Percentiles rank a stretch among this genome's conserved stretches.
phyloP scores from a whole-genome alignment of 2,329 filamentous ascomycete species.

The Graphium sp. region DNA sequence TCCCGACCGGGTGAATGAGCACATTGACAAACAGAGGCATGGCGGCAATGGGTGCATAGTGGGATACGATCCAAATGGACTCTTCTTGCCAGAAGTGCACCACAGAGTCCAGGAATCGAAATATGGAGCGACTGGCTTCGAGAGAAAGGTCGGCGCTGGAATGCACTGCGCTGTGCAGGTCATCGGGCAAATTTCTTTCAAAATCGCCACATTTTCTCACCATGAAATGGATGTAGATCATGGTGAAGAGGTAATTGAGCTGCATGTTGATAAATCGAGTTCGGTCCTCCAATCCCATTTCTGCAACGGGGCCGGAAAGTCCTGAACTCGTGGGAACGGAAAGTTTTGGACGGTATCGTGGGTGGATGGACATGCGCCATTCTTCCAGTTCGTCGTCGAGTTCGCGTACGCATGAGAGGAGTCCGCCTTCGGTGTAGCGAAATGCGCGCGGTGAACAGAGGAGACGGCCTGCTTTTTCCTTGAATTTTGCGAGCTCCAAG shows the following conservation, averaged over 20 bases:
- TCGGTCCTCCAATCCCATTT: no score
- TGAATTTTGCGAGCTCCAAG: background rate
- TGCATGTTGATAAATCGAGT: conserved; percentile 30
- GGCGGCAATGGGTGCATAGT: conserved; percentile 36
- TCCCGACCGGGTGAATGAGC: conserved; percentile 25
- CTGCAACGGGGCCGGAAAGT: no score
- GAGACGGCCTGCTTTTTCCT: background rate
- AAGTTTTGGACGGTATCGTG: conserved; percentile 18
- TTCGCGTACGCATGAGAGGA: background rate
- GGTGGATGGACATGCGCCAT: background rate
- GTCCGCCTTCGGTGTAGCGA: background rate
- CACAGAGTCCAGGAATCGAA: conserved; percentile 26
- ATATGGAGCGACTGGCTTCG: conserved; percentile 36
- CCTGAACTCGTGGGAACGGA: conserved; percentile 16
- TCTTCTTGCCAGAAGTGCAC: conserved; percentile 23
- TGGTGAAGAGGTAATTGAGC: conserved; percentile 36
- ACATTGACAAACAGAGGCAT: conserved; percentile 38
- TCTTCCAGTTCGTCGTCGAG: conserved; percentile 1
- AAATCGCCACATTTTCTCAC: conserved; percentile 28
- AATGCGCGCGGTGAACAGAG: background rate
- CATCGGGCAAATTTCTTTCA: no score
- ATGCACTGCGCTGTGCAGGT: no score
- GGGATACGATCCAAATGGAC: conserved; percentile 37
- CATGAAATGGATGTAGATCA: conserved; percentile 36
- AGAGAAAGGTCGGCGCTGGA: conserved; percentile 35